Evolutionary conservation across 2,329 filamentous ascomycete species (phyloP), one percentile per base, ranked within the genome.

Genomic region (Tolypocladium ovalisporum): DNA sequence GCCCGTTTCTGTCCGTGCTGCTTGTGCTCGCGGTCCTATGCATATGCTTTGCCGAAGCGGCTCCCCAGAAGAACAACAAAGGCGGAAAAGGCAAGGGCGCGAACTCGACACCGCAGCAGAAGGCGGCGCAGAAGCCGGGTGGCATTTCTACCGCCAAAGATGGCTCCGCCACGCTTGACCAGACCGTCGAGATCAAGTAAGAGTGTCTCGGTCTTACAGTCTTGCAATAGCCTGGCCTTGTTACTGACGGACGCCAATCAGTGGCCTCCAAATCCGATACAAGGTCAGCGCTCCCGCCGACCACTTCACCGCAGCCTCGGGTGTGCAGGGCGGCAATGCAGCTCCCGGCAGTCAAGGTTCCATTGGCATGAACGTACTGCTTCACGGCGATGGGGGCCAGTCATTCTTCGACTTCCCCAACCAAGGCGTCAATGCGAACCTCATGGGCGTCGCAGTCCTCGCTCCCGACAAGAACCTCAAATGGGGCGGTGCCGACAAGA

Each of bases 341-440:
- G 59, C 49, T 1, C 62, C 71, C 24, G 64, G 64, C 35, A 58
- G 64, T 27, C 62, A 62, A 0, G 75, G 76, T 6, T 61, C 68
- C 8, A 68, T 80, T 35, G 79, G 79, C 54, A 71, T 81, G 8
- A 84, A 84, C 62, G 76, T 84, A 17, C 75, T 84, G 39, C 74
- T 84, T 4, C 81, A 84, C 65, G 81, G 81, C 54, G 81, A 84
- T 64, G 81, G 81, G 47, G 81, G 81, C 8, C 77, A 82, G 62
- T 81, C 78, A 15, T 82, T 82, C 73, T 79, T 80, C 67, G 78
- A 80, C 64, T 80, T 81, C 68, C 79, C 79, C 39, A 82, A 82
- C 67, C 77, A 82, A 62, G 75, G 73, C 22, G 76, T 81, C 13
- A 76, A 78, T 56, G 65, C 69, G 54, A 76, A 76, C 60, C 74